Percentiles rank a stretch among this genome's conserved stretches.
Evolutionary conservation across 2,329 filamentous ascomycete species (phyloP).

Genomic region (Lecanicillium sp.): DNA sequence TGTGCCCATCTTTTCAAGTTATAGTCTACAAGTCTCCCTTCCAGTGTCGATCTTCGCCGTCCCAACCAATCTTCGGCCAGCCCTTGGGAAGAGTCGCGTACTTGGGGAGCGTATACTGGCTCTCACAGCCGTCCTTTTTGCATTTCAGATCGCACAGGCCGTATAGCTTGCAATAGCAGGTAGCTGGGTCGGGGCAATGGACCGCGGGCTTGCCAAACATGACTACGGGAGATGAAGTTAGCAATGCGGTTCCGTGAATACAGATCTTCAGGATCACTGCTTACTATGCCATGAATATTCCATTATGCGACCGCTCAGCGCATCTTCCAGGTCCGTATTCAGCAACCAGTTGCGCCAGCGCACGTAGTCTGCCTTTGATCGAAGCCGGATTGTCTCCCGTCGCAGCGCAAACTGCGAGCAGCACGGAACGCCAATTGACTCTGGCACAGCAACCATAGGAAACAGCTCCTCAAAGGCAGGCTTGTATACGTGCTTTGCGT

Average conservation of each 20-base stretch:
- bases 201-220: constrained; percentile 50
- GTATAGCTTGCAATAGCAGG: constrained; percentile 62
- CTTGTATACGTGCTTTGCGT: constrained; percentile 33
- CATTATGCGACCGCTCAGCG: constrained; percentile 50
- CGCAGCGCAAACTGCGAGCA: constrained; percentile 60
- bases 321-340: constrained; percentile 45
- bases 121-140: constrained; percentile 39
- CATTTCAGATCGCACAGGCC: constrained; percentile 46
- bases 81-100: constrained; percentile 50
- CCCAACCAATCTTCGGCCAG: constrained; percentile 54
- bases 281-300: constrained; percentile 61
- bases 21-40: constrained; percentile 3
- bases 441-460: constrained; percentile 34
- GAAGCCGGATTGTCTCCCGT: constrained; percentile 37
- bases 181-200: constrained; percentile 51
- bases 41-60: constrained; percentile 21
- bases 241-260: background rate
- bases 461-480: constrained; percentile 34
- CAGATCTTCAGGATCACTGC: constrained; percentile 23
- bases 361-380: constrained; percentile 45
- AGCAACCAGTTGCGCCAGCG: constrained; percentile 52
- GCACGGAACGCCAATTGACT: constrained; percentile 47
- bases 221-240: constrained; percentile 26
- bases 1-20: background rate
- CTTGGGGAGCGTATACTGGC: constrained; percentile 51